Evolutionary conservation across 2,329 filamentous ascomycete species (phyloP), one percentile per base, ranked within the genome.

Genomic region (Nannizziopsis arthrosporioides): DNA sequence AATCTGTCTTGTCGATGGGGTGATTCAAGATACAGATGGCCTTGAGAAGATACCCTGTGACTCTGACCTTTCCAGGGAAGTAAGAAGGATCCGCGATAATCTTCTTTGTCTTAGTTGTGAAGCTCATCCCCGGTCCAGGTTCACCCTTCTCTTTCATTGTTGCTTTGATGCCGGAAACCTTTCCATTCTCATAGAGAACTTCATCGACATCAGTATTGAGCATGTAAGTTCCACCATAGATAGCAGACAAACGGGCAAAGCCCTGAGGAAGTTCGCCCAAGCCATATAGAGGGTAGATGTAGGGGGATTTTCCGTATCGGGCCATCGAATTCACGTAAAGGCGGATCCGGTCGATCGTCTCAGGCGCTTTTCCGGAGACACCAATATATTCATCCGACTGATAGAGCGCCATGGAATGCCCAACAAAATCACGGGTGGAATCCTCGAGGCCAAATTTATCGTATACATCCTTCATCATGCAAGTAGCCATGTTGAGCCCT

Each of bases 201-300:
- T 98, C 92, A 55, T 96, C 85, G 48, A 98, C 78, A 57, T 81
- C 81, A 58, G 92, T 94, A 76, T 96, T 96, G 62, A 98, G 82
- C 89, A 98, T 98, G 73, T 98, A 98, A 44, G 92, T 98, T 59
- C 92, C 92, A 56, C 92, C 92, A 65, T 98, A 96, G 70, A 98
- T 96, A 67, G 92, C 92, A 36, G 89, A 95, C 47, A 98, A 79
- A 68, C 92, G 89, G 54, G 92, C 92, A 62, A 98, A 98, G 51
- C 90, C 90, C 71, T 98, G 92, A 32, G 92, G 93, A 49, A 98
- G 83, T 73, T 98, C 92, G 65, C 85, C 92, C 43, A 98, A 81
- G 53, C 92, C 92, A 72, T 98, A 98, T 30, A 96, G 81, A 42
- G 92, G 93, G 76, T 98, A 98, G 73, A 98, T 96, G 75, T 96